Evolutionary conservation across 768 basidiomycete species (phyloP), one percentile per base, ranked within the genome.

Genomic region (Lactarius tabidus): DNA sequence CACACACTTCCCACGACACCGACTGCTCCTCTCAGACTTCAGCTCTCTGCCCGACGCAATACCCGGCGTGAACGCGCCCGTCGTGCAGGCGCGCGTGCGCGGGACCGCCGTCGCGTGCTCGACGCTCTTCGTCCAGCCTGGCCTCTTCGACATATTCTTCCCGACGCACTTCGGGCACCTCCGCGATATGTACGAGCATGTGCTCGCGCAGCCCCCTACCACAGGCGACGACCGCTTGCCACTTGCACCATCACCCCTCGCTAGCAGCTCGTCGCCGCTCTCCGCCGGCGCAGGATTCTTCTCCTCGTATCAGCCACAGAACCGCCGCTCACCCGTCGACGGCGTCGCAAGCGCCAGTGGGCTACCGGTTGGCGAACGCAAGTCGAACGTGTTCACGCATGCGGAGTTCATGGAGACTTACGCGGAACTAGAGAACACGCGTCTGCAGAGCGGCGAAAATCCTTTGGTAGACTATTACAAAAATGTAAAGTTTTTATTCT

Each of bases 111-210:
- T 98, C 2, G 91, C 97, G 5, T 95, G 93, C 71, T 81, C 87
- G 67, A 98, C 92, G 17, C 82, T 97, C 63, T 85, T 96, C 70
- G 97, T 99, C 64, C 88, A 87, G 71, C 96, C 91, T 72, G 97
- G 97, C 9, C 95, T 88, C 78, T 99, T 99, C 75, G 97, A 99
- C 75, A 98, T 98, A 66, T 93, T 99, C 79, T 99, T 99, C 79
- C 97, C 97, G 12, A 98, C 96, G 15, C 80, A 92, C 73, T 98
- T 98, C 69, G 84, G 84, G 59, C 82, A 81, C 26, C 81, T 98
- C 60, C 81, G 91, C 55, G 93, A 96, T 73, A 91, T 95, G 85
- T 98, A 98, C 76, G 91, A 95, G 72, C 81, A 86, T 69, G 82
- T 89, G 62, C 84, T 98, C 65, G 83, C 87, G 41, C 83, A 85